Conservation (phyloP, 2,329 filamentous ascomycete species). For the Juglanconis sp. region DNA sequence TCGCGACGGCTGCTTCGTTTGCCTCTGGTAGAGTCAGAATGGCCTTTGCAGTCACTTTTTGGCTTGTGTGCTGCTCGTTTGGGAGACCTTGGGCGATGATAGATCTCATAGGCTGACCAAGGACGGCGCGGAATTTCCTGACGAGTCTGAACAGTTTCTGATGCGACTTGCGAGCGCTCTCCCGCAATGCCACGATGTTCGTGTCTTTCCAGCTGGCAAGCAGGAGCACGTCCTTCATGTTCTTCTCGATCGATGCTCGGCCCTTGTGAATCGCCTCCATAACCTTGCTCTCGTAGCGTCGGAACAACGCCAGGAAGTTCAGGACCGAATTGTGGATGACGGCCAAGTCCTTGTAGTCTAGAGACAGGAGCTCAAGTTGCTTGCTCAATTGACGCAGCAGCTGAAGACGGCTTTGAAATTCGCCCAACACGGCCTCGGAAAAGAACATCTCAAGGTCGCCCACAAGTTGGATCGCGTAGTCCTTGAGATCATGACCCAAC, state of each 20-base stretch:
- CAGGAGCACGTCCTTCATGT: slow-evolving; percentile 88
- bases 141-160: slow-evolving; percentile 89
- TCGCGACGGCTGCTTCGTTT: slow-evolving; percentile 29
- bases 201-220: slow-evolving; percentile 98
- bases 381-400: slow-evolving; percentile 64
- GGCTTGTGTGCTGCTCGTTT: slow-evolving; percentile 37
- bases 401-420: slow-evolving; percentile 69
- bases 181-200: slow-evolving; percentile 83
- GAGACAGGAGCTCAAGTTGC: slow-evolving; percentile 61
- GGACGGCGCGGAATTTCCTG: slow-evolving; percentile 77
- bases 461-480: slow-evolving; percentile 68
- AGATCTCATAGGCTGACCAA: slow-evolving; percentile 71
- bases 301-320: slow-evolving; percentile 76
- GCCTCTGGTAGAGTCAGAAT: slow-evolving; percentile 24
- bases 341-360: slow-evolving; percentile 56
- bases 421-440: slow-evolving; percentile 72
- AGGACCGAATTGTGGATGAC: slow-evolving; percentile 62
- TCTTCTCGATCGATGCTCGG: slow-evolving; percentile 77
- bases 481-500: slow-evolving; percentile 54
- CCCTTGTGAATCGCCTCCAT: slow-evolving; percentile 63
- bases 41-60: background rate
- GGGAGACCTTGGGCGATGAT: slow-evolving; percentile 60
- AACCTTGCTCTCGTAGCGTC: slow-evolving; percentile 65
- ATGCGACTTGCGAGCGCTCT: slow-evolving; percentile 88
- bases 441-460: slow-evolving; percentile 78